Base-by-base conservation (phyloP, 208 protist genomes). In the Trypanosoma vivax region DNA sequence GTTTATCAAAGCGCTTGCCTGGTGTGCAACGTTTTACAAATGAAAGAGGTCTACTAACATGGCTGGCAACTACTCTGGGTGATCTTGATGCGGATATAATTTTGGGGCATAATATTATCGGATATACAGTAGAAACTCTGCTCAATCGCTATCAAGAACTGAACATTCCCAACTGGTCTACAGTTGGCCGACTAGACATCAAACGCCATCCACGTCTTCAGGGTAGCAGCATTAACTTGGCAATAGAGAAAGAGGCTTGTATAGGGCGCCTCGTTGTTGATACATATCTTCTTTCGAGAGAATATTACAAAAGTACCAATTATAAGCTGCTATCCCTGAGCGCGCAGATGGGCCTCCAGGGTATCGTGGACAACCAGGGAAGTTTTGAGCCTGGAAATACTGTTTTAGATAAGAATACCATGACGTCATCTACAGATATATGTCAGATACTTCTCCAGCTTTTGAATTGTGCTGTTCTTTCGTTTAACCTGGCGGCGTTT, bases 81-180 rank as follows among this genome's bases (percentile, higher is more conserved):
- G 50, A 54, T n/a, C 62, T 95, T 25, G 97, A 99, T 65, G 92
- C 96, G 2, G 97, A 99, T 55, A 71, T 98, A 16, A 50, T 98
- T 28, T 68, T 97, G 11, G 96, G 96, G n/a, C 96, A 99, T 86
- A 99, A 98, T 67, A 94, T 99, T 61, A 62, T 98, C n/a, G 82
- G 82, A 6, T 98, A 95, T 55, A 97, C 97, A n/a, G 63, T 99
- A 0, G 94, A 97, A 53, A 85, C 97, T 18, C 69, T 99, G 5
- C 76, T 99, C 19, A 94, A 97, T 25, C 81, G 97, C 25, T 96
- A 92, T 63, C 70, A 96, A 39, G 83, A 89, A 29, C 59, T 88
- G 27, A 90, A 88, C 38, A 76, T 98, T 5, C 46, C 56, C 9
- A 39, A 74, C 3, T 99, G 96, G 96, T 96, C 88, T 13, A 92